A percentile compares a stretch with the other conserved stretches of the same genome.
These are phyloP conservation scores for Candida alai DNA, from an alignment of 805 yeast species.

Conservation along the genomic window DNA sequence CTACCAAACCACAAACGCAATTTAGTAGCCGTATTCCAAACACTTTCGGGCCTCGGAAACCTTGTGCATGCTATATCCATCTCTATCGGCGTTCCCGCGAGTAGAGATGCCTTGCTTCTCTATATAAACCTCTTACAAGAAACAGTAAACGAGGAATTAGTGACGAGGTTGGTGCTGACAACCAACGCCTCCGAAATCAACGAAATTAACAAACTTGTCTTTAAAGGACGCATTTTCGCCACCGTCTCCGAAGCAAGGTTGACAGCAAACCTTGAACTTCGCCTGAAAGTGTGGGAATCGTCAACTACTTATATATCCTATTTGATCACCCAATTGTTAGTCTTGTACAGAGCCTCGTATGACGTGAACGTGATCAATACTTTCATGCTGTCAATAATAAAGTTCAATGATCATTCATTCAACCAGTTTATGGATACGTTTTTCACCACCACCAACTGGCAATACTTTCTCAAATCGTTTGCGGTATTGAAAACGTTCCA, in stretches of 20 bases:
- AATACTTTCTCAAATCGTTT: constrained; percentile 12
- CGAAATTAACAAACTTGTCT: constrained; percentile 37
- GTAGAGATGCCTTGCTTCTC: neutral
- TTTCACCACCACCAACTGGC: constrained; percentile 20
- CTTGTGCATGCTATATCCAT: constrained; percentile 16
- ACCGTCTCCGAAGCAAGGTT: constrained; percentile 20
- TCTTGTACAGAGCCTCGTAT: constrained; percentile 8
- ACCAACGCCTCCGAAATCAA: constrained; percentile 13
- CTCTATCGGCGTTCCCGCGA: neutral
- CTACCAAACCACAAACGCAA: constrained; percentile 12
- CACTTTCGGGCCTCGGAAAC: constrained; percentile 31
- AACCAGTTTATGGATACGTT: constrained; percentile 20
- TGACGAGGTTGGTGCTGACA: constrained; percentile 1
- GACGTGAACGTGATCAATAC: constrained; percentile 11
- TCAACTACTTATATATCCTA: constrained; percentile 19
- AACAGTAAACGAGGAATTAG: constrained; percentile 3
- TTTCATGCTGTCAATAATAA: constrained; percentile 19
- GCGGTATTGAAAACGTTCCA: constrained; percentile 24
- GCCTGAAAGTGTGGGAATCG: constrained; percentile 9
- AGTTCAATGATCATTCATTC: constrained; percentile 16
- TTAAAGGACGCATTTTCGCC: constrained; percentile 28
- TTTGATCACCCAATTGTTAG: constrained; percentile 17
- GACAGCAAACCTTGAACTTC: constrained; percentile 8
- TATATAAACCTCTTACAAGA: constrained; percentile 1
- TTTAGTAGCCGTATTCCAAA: constrained; percentile 14